Percentiles rank a stretch among this genome's conserved stretches.
Evolutionary conservation across 768 basidiomycete species (phyloP).

Genomic region (Leccinum longicurvipes): DNA sequence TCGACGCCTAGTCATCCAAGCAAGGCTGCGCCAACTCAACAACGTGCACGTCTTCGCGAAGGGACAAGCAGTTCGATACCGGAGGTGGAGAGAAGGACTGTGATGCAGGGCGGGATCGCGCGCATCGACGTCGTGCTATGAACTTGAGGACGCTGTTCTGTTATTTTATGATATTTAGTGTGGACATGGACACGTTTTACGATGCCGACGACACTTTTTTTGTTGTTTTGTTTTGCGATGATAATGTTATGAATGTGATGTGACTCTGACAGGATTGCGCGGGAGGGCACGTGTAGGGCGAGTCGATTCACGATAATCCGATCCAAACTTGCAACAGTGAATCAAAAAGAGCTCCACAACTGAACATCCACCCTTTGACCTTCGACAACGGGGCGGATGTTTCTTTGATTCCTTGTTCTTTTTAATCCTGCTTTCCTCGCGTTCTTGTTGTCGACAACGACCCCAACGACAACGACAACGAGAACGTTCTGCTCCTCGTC

Average conservation of each 20-base stretch:
- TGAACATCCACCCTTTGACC: background rate
- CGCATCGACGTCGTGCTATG: constrained; percentile 25
- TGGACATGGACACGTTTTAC: background rate
- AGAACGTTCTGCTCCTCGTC: background rate
- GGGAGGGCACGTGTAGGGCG: constrained; percentile 13
- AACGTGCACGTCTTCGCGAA: constrained; percentile 22
- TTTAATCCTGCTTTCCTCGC: background rate
- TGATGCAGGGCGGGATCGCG: constrained; percentile 24
- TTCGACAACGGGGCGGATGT: background rate
- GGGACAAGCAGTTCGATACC: constrained; percentile 14
- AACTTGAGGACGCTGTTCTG: background rate
- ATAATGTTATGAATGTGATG: background rate
- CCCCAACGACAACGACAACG: background rate
- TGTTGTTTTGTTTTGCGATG: background rate
- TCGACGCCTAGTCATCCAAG: background rate
- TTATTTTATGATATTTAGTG: constrained; percentile 22
- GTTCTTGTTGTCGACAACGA: background rate
- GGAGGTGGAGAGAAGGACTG: constrained; percentile 21
- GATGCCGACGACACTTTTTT: background rate
- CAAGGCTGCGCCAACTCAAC: background rate
- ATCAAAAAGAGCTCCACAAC: constrained; percentile 9
- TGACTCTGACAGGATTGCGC: constrained; percentile 3
- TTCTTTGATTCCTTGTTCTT: background rate
- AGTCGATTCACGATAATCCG: constrained; percentile 21
- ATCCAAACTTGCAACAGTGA: constrained; percentile 20